Evolutionary conservation across 2,329 filamentous ascomycete species (phyloP), one percentile per base, ranked within the genome.

Genomic region (Fusarium pilosicola): DNA sequence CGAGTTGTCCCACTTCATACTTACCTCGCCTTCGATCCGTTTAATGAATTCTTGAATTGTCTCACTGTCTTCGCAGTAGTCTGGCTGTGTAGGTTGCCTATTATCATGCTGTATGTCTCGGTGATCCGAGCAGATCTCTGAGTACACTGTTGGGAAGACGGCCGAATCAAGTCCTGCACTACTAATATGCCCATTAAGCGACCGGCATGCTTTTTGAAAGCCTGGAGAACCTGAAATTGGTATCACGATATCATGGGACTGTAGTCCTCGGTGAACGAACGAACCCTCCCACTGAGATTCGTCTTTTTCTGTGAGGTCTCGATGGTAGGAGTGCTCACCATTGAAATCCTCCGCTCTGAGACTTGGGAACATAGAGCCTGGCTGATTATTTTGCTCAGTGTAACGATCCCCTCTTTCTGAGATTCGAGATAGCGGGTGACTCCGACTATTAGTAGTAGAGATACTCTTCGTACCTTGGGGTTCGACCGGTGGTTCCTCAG

Each of bases 21-120:
- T 52, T 26, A 62, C 59, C 57, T 81, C 78, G 1, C 34, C 57
- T 51, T 81, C 79, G 36, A 80, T 76, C 68, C 77, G 75, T 14
- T 73, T 55, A 41, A 81, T 78, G 41, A 75, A 80, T 12, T 79
- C 75, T 7, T 60, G 56, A 18, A 79, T 52, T 17, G 63, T 75
- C 65, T 80, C 79, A 7, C 62, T 60, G 5, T 32, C n/a, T n/a
- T 55, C 41, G 22, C 60, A 34, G 15, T 15, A 39, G 30, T 24
- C 15, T 36, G 28, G 26, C 12, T 24, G 22, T 22, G 20, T 20
- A 44, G n/a, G 4, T 26, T 38, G 26, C 46, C n/a, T 26, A n/a
- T 32, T 20, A 12, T 28, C 18, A 15, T 44, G 12, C 17, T 38
- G 30, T 26, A 14, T n/a, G n/a, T 41, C 52, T 28, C 59, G 22